Evolutionary conservation across 768 basidiomycete species (phyloP).

Genomic region (Hericium alpestre): DNA sequence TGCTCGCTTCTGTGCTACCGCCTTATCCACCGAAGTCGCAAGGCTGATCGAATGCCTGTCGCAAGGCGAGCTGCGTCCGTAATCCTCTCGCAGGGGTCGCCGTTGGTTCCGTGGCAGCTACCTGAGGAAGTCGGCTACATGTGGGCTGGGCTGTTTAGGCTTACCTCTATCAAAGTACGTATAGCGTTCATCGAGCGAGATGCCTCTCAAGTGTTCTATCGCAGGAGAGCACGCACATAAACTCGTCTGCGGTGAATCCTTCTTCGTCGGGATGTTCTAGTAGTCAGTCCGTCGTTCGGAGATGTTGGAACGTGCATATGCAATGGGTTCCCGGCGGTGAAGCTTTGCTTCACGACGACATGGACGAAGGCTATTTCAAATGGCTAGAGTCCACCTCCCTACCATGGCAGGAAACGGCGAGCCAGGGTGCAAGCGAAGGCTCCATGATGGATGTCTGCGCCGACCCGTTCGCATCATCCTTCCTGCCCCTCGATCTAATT

Average conservation of each 20-base stretch:
- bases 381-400: constrained; percentile 1
- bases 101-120: constrained; percentile 11
- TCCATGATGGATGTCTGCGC: not conserved
- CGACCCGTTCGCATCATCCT: not conserved
- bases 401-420: constrained; percentile 11
- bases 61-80: not conserved
- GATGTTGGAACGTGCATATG: constrained; percentile 6
- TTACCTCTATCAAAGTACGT: constrained; percentile 7
- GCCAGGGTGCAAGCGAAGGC: not conserved
- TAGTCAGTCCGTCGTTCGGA: not conserved
- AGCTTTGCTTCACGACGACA: constrained; percentile 6
- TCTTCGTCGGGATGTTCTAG: not conserved
- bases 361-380: not conserved
- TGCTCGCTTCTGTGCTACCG: not conserved
- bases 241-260: constrained; percentile 4
- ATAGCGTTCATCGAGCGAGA: not conserved
- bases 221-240: not conserved
- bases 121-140: constrained; percentile 8
- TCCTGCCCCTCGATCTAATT: constrained; percentile 10
- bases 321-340: constrained; percentile 12
- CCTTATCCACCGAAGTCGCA: not conserved
- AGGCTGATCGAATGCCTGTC: not conserved
- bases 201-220: not conserved
- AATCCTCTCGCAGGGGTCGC: constrained; percentile 8
- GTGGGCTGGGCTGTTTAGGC: constrained; percentile 11